Evolutionary conservation across 345 rosid genomes (phyloP).

Genomic region (Erodium maritimum): DNA sequence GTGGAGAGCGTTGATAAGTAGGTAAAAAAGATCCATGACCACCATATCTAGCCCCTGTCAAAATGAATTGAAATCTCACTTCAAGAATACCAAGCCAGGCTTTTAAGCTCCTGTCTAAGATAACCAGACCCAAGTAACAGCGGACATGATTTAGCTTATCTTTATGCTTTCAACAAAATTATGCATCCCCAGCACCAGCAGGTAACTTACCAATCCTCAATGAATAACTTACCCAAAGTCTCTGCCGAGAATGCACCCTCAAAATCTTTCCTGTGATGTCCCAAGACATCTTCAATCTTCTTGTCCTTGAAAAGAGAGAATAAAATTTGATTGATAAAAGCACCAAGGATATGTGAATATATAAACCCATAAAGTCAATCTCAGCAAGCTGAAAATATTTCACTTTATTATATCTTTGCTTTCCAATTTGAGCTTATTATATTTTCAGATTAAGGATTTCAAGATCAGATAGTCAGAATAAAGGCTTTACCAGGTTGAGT

Average conservation of each 20-base stretch:
- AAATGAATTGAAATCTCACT: slow-evolving; percentile 11
- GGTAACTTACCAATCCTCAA: slow-evolving; percentile 1
- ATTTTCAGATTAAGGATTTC: background rate
- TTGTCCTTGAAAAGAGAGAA: slow-evolving; percentile 36
- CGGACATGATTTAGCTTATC: no score
- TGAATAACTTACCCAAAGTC: slow-evolving; percentile 42
- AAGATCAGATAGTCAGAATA: background rate
- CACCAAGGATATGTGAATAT: background rate
- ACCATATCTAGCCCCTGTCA: slow-evolving; percentile 46
- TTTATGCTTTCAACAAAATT: no score
- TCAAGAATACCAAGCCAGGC: slow-evolving; percentile 8
- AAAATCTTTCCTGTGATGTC: slow-evolving; percentile 51
- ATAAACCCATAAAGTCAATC: background rate
- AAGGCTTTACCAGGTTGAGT: background rate
- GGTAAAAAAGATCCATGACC: slow-evolving; percentile 73
- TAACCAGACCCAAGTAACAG: background rate
- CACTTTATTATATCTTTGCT: background rate
- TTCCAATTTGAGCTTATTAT: background rate
- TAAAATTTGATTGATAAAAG: background rate
- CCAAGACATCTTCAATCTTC: slow-evolving; percentile 49
- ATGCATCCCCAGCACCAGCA: no score
- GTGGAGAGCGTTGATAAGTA: slow-evolving; percentile 20
- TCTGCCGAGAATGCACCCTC: slow-evolving; percentile 36
- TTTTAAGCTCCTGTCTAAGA: no score
- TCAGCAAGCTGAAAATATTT: background rate